Conservation (phyloP, 2,329 filamentous ascomycete genomes). For the Sporothrix brasiliensis region DNA sequence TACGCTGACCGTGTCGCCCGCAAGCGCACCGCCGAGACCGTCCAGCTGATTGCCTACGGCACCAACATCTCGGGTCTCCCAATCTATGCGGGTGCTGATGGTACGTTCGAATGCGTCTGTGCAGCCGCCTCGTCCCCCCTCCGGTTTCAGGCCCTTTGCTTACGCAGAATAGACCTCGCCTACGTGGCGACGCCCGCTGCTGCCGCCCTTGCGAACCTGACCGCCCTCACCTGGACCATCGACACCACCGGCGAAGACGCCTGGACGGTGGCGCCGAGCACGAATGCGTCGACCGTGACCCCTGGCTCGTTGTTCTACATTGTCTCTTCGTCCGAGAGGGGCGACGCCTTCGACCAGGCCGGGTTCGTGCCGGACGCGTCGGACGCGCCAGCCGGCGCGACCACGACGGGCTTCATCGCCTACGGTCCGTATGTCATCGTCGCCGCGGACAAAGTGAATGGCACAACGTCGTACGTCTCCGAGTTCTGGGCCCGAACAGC, state of each 20-base stretch:
- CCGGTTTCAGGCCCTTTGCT: too few species aligned
- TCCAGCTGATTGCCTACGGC: slow-evolving; percentile 25
- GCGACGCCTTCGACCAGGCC: slow-evolving; percentile 4
- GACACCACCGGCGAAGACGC: slow-evolving; percentile 22
- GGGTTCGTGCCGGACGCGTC: slow-evolving; percentile 15
- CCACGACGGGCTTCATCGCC: slow-evolving; percentile 23
- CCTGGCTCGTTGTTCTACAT: slow-evolving; percentile 13
- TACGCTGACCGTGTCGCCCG: not conserved
- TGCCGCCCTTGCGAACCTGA: slow-evolving; percentile 1
- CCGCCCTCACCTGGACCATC: slow-evolving; percentile 29
- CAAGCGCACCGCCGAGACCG: slow-evolving; percentile 26
- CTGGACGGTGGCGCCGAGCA: slow-evolving; percentile 25
- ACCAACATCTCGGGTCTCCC: slow-evolving; percentile 4
- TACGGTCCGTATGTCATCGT: slow-evolving; percentile 31
- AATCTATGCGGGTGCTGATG: slow-evolving; percentile 14
- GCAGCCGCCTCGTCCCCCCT: too few species aligned
- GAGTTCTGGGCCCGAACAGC: slow-evolving; percentile 27
- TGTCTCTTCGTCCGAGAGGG: slow-evolving; percentile 1
- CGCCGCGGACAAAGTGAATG: not conserved
- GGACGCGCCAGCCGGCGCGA: slow-evolving; percentile 4
- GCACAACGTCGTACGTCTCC: slow-evolving; percentile 12
- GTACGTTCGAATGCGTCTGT: not conserved
- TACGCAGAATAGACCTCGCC: slow-evolving; percentile 13
- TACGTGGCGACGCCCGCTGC: slow-evolving; percentile 18
- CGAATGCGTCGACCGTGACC: not conserved